A percentile compares a stretch with the other conserved stretches of the same genome.
phyloP scores from a whole-genome alignment of 2,329 filamentous ascomycete genomes.

The Rhynchosporium secalis region DNA sequence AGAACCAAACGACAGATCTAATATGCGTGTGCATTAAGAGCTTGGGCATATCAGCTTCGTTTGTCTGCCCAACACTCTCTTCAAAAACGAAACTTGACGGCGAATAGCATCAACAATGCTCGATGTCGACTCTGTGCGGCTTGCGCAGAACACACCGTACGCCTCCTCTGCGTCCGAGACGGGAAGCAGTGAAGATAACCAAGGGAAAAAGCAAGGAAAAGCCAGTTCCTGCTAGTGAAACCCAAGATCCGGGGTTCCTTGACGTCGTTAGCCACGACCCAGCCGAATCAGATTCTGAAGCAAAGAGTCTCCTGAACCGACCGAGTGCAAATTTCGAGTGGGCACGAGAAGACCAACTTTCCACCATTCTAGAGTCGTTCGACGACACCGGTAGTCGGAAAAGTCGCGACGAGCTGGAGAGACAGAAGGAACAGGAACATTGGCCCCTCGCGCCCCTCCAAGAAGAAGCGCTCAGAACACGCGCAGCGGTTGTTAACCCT shows the following conservation, averaged over 20 bases:
- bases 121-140: conserved; percentile 19
- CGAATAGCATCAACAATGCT: conserved; percentile 15
- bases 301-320: conserved; percentile 11
- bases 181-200: conserved; percentile 10
- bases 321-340: conserved; percentile 19
- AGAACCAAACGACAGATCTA: conserved; percentile 1
- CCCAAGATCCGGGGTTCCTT: conserved; percentile 14
- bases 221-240: conserved; percentile 10
- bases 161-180: conserved; percentile 16
- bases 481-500: not conserved
- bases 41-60: conserved; percentile 7
- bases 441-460: not conserved
- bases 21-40: conserved; percentile 1
- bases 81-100: not conserved
- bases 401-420: conserved; percentile 3
- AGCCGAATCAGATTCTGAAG: conserved; percentile 4
- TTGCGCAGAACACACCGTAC: conserved; percentile 13
- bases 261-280: conserved; percentile 13
- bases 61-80: conserved; percentile 9
- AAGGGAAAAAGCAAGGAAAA: conserved; percentile 19
- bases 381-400: conserved; percentile 20
- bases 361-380: conserved; percentile 31
- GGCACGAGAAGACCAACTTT: conserved; percentile 34
- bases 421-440: not conserved
- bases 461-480: conserved; percentile 11